Evolutionary conservation across 495 filamentous ascomycete species (phyloP).

Genomic region (Sporormia fimetaria): DNA sequence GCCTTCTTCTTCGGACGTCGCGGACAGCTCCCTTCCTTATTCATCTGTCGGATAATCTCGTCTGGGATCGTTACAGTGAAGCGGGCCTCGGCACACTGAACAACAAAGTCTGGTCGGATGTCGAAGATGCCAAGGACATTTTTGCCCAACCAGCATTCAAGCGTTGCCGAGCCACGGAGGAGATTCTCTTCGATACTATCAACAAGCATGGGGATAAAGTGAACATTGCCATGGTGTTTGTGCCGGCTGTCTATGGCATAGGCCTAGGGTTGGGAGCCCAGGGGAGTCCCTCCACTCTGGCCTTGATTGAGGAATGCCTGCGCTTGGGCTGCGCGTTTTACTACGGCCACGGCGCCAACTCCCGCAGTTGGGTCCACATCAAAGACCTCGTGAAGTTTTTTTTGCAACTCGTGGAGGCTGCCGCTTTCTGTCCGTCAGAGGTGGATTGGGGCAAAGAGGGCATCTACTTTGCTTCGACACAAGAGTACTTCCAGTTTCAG

Average conservation of each 20-base stretch:
- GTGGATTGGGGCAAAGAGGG: slow-evolving; percentile 21
- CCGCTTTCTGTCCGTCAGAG: slow-evolving; percentile 11
- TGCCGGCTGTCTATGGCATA: slow-evolving; percentile 26
- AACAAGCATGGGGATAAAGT: slow-evolving; percentile 19
- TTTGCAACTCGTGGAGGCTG: slow-evolving; percentile 22
- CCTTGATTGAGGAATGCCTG: no score
- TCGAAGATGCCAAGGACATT: slow-evolving; percentile 17
- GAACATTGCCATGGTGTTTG: slow-evolving; percentile 24
- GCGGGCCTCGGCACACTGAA: slow-evolving; percentile 20
- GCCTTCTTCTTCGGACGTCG: slow-evolving; percentile 20
- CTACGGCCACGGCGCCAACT: slow-evolving; percentile 19
- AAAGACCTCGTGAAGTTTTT: slow-evolving; percentile 22
- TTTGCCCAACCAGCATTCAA: slow-evolving; percentile 13
- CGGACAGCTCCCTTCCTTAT: slow-evolving; percentile 18
- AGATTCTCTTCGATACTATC: slow-evolving; percentile 12
- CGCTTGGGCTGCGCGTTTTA: slow-evolving; percentile 15
- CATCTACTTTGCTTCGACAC: slow-evolving; percentile 23
- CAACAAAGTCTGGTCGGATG: slow-evolving; percentile 28
- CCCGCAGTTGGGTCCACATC: slow-evolving; percentile 25
- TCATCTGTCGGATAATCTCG: slow-evolving; percentile 23
- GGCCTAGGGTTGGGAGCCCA: no score
- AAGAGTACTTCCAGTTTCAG: slow-evolving; percentile 19
- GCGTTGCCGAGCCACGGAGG: slow-evolving; percentile 22
- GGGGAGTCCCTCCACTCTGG: no score
- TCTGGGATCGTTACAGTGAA: slow-evolving; percentile 18